These are phyloP conservation scores for Euphorbia pulcherrima DNA, from an alignment of 345 rosid genomes.

Conservation along the genomic window DNA sequence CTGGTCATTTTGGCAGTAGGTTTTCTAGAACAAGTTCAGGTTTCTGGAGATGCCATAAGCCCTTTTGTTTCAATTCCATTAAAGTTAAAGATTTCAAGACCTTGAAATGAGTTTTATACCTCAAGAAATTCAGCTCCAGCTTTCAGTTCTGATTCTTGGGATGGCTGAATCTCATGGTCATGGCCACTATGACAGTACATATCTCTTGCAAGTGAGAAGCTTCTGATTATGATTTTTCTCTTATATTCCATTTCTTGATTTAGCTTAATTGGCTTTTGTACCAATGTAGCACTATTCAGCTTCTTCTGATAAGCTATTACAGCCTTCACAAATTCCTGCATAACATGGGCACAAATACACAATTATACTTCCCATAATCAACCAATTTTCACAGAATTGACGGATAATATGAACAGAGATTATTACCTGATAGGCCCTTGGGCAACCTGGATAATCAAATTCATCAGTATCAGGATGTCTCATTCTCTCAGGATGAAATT, in stretches of 20 bases:
- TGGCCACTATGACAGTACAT: slow-evolving; percentile 48
- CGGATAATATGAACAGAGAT: too few species aligned
- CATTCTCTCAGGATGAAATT: slow-evolving; percentile 90
- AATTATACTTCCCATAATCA: too few species aligned
- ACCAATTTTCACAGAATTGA: too few species aligned
- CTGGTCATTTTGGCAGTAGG: too few species aligned
- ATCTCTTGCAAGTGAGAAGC: slow-evolving; percentile 71
- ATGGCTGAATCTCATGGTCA: slow-evolving; percentile 34
- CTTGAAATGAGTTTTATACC: slow-evolving; percentile 30
- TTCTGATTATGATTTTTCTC: slow-evolving; percentile 48
- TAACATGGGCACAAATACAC: background rate
- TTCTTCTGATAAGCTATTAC: slow-evolving; percentile 79
- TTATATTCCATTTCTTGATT: slow-evolving; percentile 61
- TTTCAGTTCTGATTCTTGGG: slow-evolving; percentile 51
- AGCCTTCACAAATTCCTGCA: slow-evolving; percentile 84
- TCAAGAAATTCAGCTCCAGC: slow-evolving; percentile 76
- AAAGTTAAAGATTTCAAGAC: too few species aligned
- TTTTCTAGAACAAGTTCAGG: too few species aligned
- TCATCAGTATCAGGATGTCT: slow-evolving; percentile 46
- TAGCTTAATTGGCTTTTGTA: slow-evolving; percentile 43
- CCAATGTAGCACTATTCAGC: slow-evolving; percentile 40
- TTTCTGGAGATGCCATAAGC: too few species aligned
- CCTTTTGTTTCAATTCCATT: too few species aligned
- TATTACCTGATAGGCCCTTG: slow-evolving; percentile 65
- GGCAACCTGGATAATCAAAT: slow-evolving; percentile 80